Conservation (phyloP, 225 moss, liverwort and hornwort species). For the Bryoerythrophyllum caledonicum region DNA sequence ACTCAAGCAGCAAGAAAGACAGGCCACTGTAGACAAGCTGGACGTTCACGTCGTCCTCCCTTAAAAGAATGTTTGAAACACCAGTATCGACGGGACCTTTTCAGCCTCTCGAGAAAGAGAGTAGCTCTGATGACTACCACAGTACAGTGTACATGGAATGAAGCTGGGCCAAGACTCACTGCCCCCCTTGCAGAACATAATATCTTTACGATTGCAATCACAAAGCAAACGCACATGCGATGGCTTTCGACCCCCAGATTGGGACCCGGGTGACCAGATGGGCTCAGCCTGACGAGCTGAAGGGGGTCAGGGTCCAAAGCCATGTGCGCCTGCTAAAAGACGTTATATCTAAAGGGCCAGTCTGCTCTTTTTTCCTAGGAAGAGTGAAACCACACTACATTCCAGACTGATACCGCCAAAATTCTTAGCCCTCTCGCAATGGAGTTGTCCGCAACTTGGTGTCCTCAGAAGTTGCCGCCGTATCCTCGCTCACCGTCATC, state of each 20-base stretch:
- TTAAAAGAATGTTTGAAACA: constrained; percentile 30
- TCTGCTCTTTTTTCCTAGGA: constrained; percentile 14
- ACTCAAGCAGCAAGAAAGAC: background rate
- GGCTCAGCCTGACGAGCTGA: too few relatives aligned
- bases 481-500: constrained; percentile 38
- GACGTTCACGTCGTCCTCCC: constrained; percentile 22
- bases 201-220: constrained; percentile 18
- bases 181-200: background rate
- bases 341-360: constrained; percentile 16
- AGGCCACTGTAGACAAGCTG: constrained; percentile 6
- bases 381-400: constrained; percentile 23
- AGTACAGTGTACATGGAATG: constrained; percentile 27
- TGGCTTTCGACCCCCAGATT: too few relatives aligned
- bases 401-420: constrained; percentile 18
- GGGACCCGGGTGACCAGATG: too few relatives aligned
- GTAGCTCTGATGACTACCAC: constrained; percentile 12
- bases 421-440: constrained; percentile 5
- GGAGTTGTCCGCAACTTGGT: background rate
- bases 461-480: constrained; percentile 38
- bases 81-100: constrained; percentile 15
- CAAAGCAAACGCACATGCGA: too few relatives aligned
- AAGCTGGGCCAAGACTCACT: constrained; percentile 16
- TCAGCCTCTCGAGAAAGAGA: background rate
- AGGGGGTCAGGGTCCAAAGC: too few relatives aligned
- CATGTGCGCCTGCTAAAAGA: too few relatives aligned